Base-by-base conservation (phyloP, 139 green algal genomes). In the Axilococcus clingmanii region DNA sequence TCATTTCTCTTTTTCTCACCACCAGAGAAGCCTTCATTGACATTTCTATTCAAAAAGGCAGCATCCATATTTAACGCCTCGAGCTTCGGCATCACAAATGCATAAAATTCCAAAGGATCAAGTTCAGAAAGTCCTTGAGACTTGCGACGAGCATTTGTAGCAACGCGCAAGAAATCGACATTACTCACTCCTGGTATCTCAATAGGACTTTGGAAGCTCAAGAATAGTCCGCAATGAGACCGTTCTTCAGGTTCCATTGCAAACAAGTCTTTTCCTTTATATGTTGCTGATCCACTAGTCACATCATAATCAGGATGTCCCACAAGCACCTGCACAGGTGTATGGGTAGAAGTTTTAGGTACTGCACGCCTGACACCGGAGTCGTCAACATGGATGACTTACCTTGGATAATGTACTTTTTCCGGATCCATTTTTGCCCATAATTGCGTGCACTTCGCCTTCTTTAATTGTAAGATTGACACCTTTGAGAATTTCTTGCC, bases 1-100 rank as follows among this genome's bases (percentile, higher is more conserved):
- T 99, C 93, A 57, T 99, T 99, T 14, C 93, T 72, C 75, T 99
- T 99, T 80, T 95, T 97, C 66, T 99, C 93, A 30, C 93, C 93
- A 17, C 91, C 91, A 12, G 73, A 89, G 74, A 99, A 99, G 35
- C 91, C 91, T 60, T 96, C 84, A 68, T 99, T 99, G 11, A 99
- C 93, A 61, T 98, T 96, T 37, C 93, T 72, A 63, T 94, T 89
- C 27, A 99, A 74, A 74, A 95, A 99, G 16, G 69, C 83, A 22
- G 84, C 68, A 58, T 98, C 87, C 89, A 99, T 99, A 51, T 95
- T 94, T 17, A 98, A 68, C 36, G 80, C 44, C 49, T 96, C 82
- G 35, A 98, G 75, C 81, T 96, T 97, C 29, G 91, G 91, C 57
- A 80, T 87, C 22, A 99, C 65, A 48, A 89, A 85, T 2, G 76